These are phyloP conservation scores for Lenzites betulinus DNA, from an alignment of 768 basidiomycete species.

Conservation along the genomic window DNA sequence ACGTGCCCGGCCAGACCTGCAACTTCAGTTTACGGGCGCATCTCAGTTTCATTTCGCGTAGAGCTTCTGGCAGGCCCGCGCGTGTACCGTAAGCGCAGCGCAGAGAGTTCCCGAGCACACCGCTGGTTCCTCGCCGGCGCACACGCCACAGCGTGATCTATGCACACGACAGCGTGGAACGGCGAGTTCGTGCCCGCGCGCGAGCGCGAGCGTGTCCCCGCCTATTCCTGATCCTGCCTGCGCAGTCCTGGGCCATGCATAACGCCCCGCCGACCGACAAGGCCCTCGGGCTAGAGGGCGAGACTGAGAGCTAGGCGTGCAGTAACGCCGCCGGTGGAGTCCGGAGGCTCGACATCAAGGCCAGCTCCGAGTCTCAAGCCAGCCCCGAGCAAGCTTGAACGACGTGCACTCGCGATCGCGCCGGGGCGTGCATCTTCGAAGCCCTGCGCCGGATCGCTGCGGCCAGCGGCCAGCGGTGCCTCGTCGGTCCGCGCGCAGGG, in stretches of 20 bases:
- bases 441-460: not conserved
- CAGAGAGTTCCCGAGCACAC: not conserved
- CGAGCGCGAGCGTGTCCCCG: not conserved
- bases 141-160: not conserved
- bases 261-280: no score
- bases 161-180: not conserved
- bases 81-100: not conserved
- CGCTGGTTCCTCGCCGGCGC: not conserved
- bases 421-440: not conserved
- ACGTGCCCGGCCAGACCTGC: no score
- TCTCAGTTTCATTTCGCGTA: no score
- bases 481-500: not conserved
- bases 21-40: no score
- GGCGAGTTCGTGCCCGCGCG: not conserved
- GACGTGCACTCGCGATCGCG: constrained; percentile 9
- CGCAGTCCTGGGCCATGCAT: no score
- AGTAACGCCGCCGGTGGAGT: no score
- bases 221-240: no score
- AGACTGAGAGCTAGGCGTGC: no score
- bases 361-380: no score
- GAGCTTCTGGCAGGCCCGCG: no score
- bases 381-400: constrained; percentile 8
- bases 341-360: no score
- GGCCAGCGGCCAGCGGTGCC: not conserved
- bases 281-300: no score